Base-by-base conservation (phyloP, 257 asterid species). In the Perilla frutescens region DNA sequence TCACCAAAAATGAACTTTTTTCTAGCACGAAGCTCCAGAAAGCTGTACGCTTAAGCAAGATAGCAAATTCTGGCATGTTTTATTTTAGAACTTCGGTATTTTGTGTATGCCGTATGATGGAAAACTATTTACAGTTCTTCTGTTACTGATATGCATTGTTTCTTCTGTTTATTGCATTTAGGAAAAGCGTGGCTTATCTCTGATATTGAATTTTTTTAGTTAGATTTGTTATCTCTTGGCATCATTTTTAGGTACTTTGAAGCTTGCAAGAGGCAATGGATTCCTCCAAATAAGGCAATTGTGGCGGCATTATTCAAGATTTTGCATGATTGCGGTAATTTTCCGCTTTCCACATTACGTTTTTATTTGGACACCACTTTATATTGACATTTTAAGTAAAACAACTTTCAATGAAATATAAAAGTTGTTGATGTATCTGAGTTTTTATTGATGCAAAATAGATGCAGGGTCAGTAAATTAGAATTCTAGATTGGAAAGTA, bases 271-370 rank as follows among this genome's bases (percentile, higher is more conserved):
- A 65, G 82, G 74, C 85, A 85, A 55, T 92, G 81, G n/a, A 71
- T 85, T 63, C 51, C 13, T 14, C 93, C 96, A 26, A 86, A 87
- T 72, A 82, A 82, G 83, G 78, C 79, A 31, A 57, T 93, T 68
- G 73, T 87, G 72, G 88, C 83, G 60, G 87, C 96, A 64, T 56
- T 93, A 76, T 80, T 81, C 85, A 88, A 89, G 98, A 97, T 93
- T 80, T 75, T 77, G 48, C 41, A 65, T 58, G 48, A 59, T 37
- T 56, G 57, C 48, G 53, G 47, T 50, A 5, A 44, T 80, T 29
- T 58, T 76, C 68, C 60, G 15, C 31, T 2, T 54, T 39, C n/a
- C 5, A 65, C 36, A 31, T 53, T 5, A 8, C 48, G 49, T 70
- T 63, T 48, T 51, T 26, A 56, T 50, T 47, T 57, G 44, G 56